Base-by-base conservation (phyloP, 345 rosid genomes). In the Citrus reticulata region DNA sequence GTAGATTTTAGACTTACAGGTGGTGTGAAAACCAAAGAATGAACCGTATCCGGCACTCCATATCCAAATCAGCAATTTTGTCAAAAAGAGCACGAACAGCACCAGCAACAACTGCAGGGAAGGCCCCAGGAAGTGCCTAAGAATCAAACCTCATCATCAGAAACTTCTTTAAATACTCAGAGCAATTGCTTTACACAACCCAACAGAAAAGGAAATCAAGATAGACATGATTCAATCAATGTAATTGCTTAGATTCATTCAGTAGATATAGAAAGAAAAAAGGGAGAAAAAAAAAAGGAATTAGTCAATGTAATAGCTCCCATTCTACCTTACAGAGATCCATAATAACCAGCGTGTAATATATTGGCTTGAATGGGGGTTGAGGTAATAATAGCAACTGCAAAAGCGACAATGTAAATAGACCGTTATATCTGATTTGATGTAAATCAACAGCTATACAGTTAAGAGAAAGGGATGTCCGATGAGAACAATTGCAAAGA, bases 91-190 rank as follows among this genome's bases (percentile, higher is more conserved):
- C 95, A 83, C 98, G 98, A 73, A 96, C 98, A 64, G 98, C 98
- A 30, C 97, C 97, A 74, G 99, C 99, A 71, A 96, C 97, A 85
- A 96, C 99, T 80, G 98, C 95, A 80, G 99, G 99, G 87, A 96
- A 96, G 84, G 99, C 99, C 77, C 98, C 99, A 72, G 99, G 98
- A 83, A 96, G 99, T 86, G 99, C 99, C 99, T 96, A 82, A 74
- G 29, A 63, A 81, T 78, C 70, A 79, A 69, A 86, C 29, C 6
- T 59, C 57, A 34, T 78, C 16, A 80, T 88, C 84, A 85, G 83
- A 74, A 74, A 69, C 76, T 79, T 68, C 19, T 4, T 35, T 65
- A 57, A 80, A 60, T 77, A 32, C 74, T 60, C 60, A 73, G 11
- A 61, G 81, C n/a, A 61, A 64, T 13, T 14, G 22, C 75, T 74